Conservation (phyloP, 2,329 filamentous ascomycete genomes). For the Ambrosiella cleistominuta region DNA sequence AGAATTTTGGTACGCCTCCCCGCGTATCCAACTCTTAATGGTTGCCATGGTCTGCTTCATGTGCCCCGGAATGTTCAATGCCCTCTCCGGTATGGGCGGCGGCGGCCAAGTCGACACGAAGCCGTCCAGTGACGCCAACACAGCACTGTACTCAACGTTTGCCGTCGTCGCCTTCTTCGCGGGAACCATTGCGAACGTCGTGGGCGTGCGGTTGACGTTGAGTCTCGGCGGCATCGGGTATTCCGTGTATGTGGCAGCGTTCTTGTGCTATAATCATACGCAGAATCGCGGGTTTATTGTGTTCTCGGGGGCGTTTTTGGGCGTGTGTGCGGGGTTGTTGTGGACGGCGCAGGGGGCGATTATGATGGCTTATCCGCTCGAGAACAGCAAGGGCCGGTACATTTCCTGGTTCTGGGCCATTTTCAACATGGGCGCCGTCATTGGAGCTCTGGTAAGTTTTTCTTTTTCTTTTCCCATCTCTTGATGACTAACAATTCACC, state of each 20-base stretch:
- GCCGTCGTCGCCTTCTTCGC: slow-evolving; percentile 51
- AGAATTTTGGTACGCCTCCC: slow-evolving; percentile 55
- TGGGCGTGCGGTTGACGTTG: slow-evolving; percentile 52
- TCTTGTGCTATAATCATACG: slow-evolving; percentile 54
- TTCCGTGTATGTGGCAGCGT: slow-evolving; percentile 53
- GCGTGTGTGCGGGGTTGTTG: slow-evolving; percentile 60
- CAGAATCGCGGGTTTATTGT: slow-evolving; percentile 52
- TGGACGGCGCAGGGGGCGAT: slow-evolving; percentile 74
- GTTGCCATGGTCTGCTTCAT: slow-evolving; percentile 40
- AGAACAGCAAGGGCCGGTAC: slow-evolving; percentile 68
- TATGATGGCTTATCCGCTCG: slow-evolving; percentile 78
- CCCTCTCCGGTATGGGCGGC: slow-evolving; percentile 46
- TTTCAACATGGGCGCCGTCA: slow-evolving; percentile 81
- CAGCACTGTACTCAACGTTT: slow-evolving; percentile 57
- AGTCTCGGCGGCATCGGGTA: slow-evolving; percentile 61
- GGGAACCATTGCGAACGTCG: slow-evolving; percentile 59
- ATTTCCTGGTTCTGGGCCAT: slow-evolving; percentile 91
- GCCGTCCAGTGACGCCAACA: slow-evolving; percentile 47
- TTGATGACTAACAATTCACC: background rate
- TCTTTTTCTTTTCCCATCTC: background rate
- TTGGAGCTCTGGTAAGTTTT: slow-evolving; percentile 46
- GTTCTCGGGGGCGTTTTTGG: slow-evolving; percentile 60
- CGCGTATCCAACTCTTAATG: slow-evolving; percentile 52
- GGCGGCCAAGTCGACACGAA: slow-evolving; percentile 39
- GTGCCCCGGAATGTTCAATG: slow-evolving; percentile 59